A percentile compares a stretch with the other conserved stretches of the same genome.
These are phyloP conservation scores for Lichtheimia corymbifera DNA, from an alignment of 371 early-diverging fungal species.

Conservation along the genomic window DNA sequence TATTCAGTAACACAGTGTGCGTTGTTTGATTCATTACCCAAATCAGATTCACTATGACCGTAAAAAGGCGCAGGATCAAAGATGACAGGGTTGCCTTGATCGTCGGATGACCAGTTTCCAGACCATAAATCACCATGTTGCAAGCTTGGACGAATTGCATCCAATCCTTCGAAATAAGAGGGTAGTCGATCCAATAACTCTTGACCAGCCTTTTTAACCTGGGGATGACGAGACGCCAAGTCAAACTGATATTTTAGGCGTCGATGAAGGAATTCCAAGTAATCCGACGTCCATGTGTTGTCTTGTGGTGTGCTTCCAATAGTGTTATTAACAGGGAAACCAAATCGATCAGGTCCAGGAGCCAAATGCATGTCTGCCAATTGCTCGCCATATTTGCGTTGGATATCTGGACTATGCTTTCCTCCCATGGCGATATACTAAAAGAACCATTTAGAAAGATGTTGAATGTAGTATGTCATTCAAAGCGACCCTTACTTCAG, in stretches of 20 bases:
- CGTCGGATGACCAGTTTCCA: slow-evolving; percentile 17
- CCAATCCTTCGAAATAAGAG: slow-evolving; percentile 14
- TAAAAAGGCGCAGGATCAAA: slow-evolving; percentile 17
- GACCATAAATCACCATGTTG: slow-evolving; percentile 20
- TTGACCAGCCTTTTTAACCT: slow-evolving; percentile 3
- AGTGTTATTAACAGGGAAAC: slow-evolving; percentile 14
- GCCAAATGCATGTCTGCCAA: slow-evolving; percentile 16
- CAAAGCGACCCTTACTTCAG: slow-evolving; percentile 1
- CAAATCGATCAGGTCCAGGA: slow-evolving; percentile 10
- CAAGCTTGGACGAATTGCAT: slow-evolving; percentile 9
- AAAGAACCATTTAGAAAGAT: too few relatives aligned
- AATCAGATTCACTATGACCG: slow-evolving; percentile 15
- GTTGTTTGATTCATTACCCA: neutral
- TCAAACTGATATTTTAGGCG: slow-evolving; percentile 16
- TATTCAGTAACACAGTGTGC: too few relatives aligned
- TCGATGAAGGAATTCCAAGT: slow-evolving; percentile 13
- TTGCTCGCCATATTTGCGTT: slow-evolving; percentile 12
- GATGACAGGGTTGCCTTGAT: slow-evolving; percentile 14
- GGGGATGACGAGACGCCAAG: slow-evolving; percentile 6
- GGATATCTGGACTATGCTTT: slow-evolving; percentile 7
- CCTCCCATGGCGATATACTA: slow-evolving; percentile 12
- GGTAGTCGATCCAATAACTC: slow-evolving; percentile 8
- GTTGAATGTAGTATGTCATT: too few relatives aligned
- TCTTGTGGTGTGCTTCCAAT: slow-evolving; percentile 17
- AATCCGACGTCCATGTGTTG: slow-evolving; percentile 16